Evolutionary conservation across 352 stramenopile species (phyloP), one percentile per base, ranked within the genome.

Genomic region (Globisporangium barbulae): DNA sequence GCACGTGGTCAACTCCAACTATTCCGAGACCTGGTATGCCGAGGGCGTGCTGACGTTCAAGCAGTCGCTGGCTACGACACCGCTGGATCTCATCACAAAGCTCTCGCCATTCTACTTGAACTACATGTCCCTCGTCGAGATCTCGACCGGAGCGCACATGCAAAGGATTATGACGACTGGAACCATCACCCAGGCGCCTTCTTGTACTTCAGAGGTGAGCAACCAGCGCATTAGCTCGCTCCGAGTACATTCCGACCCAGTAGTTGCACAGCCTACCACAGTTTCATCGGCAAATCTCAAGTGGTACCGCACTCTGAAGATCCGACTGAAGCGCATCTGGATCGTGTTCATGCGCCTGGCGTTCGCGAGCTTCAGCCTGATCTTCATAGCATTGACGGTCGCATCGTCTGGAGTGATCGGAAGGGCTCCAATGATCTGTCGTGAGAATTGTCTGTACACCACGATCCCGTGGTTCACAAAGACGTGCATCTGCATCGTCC

Each of bases 21-120:
- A 33, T 9, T 48, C 55, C 9, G 41, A 53, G 55, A 61, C 41
- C 15, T 61, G 55, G 28, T 61, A 61, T 10, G 41, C 41, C 3
- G 55, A 61, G 10, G 55, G 55, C 12, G 55, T 61, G 42, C 55
- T 61, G 55, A 53, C 55, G 28, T 53, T 61, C 55, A 61, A 53
- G 19, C 55, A 53, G 28, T 61, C 55, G 28, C 42, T 61, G 25
- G 42, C 55, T 7, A 61, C 55, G 30, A 61, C 55, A 7, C 55
- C 48, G 10, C 9, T 31, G 15, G 55, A 45, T 17, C 10, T 61
- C 17, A 28, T 39, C 17, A 61, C 55, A 8, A 61, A 61, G 28
- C 3, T 61, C 3, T 61, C 42, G 28, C 55, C 55, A 28, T 61
- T 61, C 28, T 61, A 49, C 5, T 49, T 61, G 41, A 61, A 61